These are phyloP conservation scores for Durusdinium trenchii DNA, from an alignment of 73 alveolate genomes.

Conservation along the genomic window DNA sequence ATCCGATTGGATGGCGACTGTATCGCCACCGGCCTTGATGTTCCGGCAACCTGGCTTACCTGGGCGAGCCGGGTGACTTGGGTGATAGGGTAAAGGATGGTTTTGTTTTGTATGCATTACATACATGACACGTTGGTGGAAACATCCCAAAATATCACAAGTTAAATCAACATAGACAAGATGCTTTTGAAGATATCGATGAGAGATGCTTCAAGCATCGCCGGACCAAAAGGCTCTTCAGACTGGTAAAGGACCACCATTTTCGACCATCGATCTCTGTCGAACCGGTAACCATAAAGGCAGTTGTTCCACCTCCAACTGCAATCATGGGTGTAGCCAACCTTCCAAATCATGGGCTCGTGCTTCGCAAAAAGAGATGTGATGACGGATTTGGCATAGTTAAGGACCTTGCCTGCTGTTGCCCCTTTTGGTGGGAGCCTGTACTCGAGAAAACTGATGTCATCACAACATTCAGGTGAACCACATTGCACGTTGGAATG, in stretches of 20 bases:
- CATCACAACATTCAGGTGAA: neutral
- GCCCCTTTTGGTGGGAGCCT: neutral
- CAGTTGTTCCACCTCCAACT: constrained; percentile 8
- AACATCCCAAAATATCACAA: too few species aligned
- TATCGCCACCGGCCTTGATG: constrained; percentile 31
- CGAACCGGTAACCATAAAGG: constrained; percentile 2
- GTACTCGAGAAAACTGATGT: neutral
- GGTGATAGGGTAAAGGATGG: too few species aligned
- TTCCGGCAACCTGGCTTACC: constrained; percentile 30
- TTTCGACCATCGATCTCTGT: neutral
- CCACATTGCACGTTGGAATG: neutral
- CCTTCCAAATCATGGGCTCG: constrained; percentile 6
- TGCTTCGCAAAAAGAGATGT: neutral
- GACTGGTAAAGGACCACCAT: neutral
- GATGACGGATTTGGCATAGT: neutral
- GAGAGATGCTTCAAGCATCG: too few species aligned
- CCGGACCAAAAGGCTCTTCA: too few species aligned
- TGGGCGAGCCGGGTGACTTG: too few species aligned
- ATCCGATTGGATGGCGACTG: neutral
- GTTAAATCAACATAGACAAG: too few species aligned
- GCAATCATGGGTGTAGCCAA: constrained; percentile 39
- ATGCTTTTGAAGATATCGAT: neutral
- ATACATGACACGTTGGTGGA: too few species aligned
- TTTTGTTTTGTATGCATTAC: too few species aligned
- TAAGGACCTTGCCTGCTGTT: constrained; percentile 32